Evolutionary conservation across 495 filamentous ascomycete species (phyloP).

Genomic region (Penicillium chermesinum): DNA sequence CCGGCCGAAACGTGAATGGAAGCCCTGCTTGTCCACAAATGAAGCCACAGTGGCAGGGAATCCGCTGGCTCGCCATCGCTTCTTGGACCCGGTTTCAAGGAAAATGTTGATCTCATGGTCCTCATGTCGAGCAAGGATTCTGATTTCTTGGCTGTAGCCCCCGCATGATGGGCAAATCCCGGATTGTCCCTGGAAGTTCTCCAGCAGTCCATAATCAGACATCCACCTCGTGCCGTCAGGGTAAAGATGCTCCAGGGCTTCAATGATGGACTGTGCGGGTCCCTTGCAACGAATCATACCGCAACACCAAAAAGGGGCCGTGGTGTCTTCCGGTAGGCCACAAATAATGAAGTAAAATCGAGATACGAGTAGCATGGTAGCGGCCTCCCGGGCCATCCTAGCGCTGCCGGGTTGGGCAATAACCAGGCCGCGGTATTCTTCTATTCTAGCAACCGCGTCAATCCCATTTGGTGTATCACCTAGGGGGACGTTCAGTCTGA

Average conservation of each 20-base stretch:
- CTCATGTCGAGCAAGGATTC: constrained; percentile 8
- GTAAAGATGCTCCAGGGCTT: constrained; percentile 11
- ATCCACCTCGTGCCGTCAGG: constrained; percentile 10
- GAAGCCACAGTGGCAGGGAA: constrained; percentile 14
- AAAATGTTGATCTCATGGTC: constrained; percentile 15
- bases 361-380: constrained; percentile 14
- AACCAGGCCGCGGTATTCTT: constrained; percentile 20
- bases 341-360: constrained; percentile 16
- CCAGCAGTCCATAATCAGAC: constrained; percentile 11
- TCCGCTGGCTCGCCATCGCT: constrained; percentile 15
- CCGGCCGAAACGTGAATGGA: constrained; percentile 12
- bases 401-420: constrained; percentile 12
- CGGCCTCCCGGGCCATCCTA: constrained; percentile 12
- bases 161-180: constrained; percentile 13
- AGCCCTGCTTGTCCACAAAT: constrained; percentile 5
- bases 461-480: constrained; percentile 11
- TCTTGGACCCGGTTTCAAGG: constrained; percentile 7
- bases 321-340: constrained; percentile 5
- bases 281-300: constrained; percentile 19
- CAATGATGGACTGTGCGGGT: constrained; percentile 7
- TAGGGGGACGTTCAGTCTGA: constrained; percentile 12
- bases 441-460: constrained; percentile 14
- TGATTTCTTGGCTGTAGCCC: constrained; percentile 12
- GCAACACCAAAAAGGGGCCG: constrained; percentile 13
- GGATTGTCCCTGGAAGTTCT: constrained; percentile 6